Percentiles rank a stretch among this genome's conserved stretches.
Evolutionary conservation across 305 asterid species (phyloP).

Genomic region (Ajuga reptans): DNA sequence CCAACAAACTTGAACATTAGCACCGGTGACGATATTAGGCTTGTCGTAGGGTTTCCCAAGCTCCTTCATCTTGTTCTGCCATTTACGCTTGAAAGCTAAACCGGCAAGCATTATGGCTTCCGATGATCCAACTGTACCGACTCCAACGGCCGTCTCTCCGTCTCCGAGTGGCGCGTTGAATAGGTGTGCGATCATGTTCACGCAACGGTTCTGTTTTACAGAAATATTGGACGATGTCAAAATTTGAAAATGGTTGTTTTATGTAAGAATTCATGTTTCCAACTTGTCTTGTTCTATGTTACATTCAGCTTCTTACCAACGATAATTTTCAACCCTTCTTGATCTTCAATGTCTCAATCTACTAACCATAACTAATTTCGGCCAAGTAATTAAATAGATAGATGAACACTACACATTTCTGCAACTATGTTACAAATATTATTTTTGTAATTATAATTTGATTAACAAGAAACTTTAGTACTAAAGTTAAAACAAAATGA

Average conservation of each 20-base stretch:
- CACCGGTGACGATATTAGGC: slow-evolving; percentile 57
- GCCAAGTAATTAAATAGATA: too few relatives aligned
- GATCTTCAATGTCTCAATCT: too few relatives aligned
- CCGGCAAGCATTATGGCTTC: slow-evolving; percentile 56
- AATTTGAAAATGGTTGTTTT: neutral
- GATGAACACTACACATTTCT: too few relatives aligned
- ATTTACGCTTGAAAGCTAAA: slow-evolving; percentile 41
- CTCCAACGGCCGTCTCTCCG: slow-evolving; percentile 35
- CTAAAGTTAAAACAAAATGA: too few relatives aligned
- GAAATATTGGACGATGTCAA: neutral
- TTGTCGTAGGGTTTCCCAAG: slow-evolving; percentile 35
- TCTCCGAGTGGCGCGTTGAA: slow-evolving; percentile 37
- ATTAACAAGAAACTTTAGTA: too few relatives aligned
- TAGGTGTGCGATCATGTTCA: slow-evolving; percentile 42
- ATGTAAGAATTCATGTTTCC: neutral
- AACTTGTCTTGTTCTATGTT: neutral
- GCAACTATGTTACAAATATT: too few relatives aligned
- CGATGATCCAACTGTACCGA: slow-evolving; percentile 45
- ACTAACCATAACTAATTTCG: too few relatives aligned
- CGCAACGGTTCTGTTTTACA: slow-evolving; percentile 41
- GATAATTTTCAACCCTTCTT: too few relatives aligned
- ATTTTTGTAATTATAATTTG: too few relatives aligned
- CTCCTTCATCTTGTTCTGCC: slow-evolving; percentile 45
- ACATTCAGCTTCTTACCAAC: too few relatives aligned
- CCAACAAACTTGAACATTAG: slow-evolving; percentile 60